These are phyloP conservation scores for Rosa chinensis DNA, from an alignment of 306 rosid genomes.

Conservation along the genomic window DNA sequence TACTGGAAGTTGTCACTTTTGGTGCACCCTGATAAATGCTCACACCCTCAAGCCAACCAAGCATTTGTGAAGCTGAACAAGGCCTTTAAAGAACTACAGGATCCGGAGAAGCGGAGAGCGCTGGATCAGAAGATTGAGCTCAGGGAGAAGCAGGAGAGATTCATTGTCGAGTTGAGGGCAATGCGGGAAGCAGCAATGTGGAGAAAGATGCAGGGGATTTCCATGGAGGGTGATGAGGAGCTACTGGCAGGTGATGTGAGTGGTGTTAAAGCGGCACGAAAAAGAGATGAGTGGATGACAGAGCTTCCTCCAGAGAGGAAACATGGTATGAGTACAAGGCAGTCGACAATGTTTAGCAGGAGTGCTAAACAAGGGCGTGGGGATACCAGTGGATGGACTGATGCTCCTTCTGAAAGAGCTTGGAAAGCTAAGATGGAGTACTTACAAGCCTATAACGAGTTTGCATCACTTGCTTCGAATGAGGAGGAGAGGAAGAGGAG, in stretches of 20 bases:
- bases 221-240: not conserved
- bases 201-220: constrained; percentile 76
- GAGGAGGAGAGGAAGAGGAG: constrained; percentile 55
- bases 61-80: constrained; percentile 86
- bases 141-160: constrained; percentile 71
- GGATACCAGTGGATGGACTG: constrained; percentile 72
- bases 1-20: constrained; percentile 90
- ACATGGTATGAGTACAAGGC: constrained; percentile 43
- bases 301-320: not conserved
- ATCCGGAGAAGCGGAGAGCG: constrained; percentile 67
- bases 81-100: constrained; percentile 50
- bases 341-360: constrained; percentile 63
- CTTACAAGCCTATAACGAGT: constrained; percentile 79
- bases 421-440: constrained; percentile 87
- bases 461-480: constrained; percentile 71
- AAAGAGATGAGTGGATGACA: not conserved
- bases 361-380: not conserved
- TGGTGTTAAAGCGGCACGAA: not conserved
- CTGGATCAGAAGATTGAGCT: constrained; percentile 75
- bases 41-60: constrained; percentile 84
- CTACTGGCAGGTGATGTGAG: not conserved
- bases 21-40: constrained; percentile 97
- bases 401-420: constrained; percentile 76
- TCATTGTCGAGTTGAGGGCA: constrained; percentile 67
- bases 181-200: constrained; percentile 89